These are phyloP conservation scores for Prunus mongolica DNA, from an alignment of 306 rosid species.

Conservation along the genomic window DNA sequence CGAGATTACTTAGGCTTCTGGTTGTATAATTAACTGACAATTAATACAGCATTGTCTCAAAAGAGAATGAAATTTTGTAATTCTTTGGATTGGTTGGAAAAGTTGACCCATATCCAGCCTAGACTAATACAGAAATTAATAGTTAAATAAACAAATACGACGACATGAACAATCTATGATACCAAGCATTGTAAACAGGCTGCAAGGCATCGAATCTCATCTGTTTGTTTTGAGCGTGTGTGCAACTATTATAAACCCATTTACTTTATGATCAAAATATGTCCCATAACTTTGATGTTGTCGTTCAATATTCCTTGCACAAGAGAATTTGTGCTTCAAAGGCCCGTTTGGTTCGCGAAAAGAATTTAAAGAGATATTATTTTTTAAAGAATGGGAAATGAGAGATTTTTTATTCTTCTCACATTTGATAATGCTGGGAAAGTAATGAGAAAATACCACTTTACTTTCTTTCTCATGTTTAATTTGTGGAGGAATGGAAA, in stretches of 20 bases:
- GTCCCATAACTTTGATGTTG: no score
- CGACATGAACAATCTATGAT: no score
- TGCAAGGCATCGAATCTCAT: not conserved
- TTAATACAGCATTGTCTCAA: not conserved
- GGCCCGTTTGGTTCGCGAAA: no score
- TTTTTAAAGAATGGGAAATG: no score
- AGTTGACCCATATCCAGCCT: not conserved
- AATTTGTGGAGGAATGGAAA: no score
- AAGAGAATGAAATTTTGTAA: not conserved
- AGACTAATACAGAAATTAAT: not conserved
- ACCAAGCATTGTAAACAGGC: not conserved
- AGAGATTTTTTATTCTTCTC: no score
- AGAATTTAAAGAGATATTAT: no score
- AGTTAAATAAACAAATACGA: not conserved
- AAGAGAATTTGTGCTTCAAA: not conserved
- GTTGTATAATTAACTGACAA: not conserved
- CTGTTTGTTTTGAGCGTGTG: not conserved
- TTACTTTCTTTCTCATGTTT: no score
- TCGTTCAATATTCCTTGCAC: not conserved
- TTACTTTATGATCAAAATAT: no score
- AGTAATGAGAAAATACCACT: no score
- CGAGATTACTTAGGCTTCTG: not conserved
- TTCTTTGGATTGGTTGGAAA: not conserved
- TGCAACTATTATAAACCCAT: not conserved
- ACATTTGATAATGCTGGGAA: no score